Conservation (phyloP, 768 basidiomycete species). For the Phallus indusiatus region DNA sequence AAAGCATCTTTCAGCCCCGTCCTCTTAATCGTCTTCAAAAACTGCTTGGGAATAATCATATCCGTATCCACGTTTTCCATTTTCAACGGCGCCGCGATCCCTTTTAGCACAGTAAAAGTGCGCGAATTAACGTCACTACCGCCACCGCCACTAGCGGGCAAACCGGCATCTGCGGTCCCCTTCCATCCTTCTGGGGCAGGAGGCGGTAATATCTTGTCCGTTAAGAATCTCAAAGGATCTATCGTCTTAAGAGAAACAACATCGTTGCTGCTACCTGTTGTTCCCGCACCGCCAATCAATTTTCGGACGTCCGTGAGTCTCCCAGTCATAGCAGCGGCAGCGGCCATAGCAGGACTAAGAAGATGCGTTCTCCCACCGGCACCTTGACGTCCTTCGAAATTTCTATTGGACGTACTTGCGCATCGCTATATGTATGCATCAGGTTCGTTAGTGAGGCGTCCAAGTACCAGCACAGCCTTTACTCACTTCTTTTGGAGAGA, state of each 20-base stretch:
- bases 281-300: constrained; percentile 42
- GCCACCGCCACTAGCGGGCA: constrained; percentile 29
- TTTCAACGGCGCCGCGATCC: constrained; percentile 70
- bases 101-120: constrained; percentile 64
- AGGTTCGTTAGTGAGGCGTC: neutral
- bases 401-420: constrained; percentile 87
- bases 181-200: constrained; percentile 34
- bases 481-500: constrained; percentile 49
- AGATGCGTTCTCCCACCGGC: constrained; percentile 85
- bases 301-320: constrained; percentile 80
- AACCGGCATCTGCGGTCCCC: constrained; percentile 24
- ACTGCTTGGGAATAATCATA: constrained; percentile 91
- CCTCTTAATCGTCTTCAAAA: constrained; percentile 84
- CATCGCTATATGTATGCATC: constrained; percentile 50
- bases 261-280: constrained; percentile 32
- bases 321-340: constrained; percentile 81
- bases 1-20: constrained; percentile 78
- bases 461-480: neutral
- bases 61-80: constrained; percentile 88
- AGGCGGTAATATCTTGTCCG: constrained; percentile 51
- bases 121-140: constrained; percentile 25
- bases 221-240: constrained; percentile 68
- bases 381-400: constrained; percentile 87
- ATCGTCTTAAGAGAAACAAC: constrained; percentile 55
- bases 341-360: constrained; percentile 87